Percentiles rank a stretch among this genome's conserved stretches.
Conservation (phyloP, 371 early-diverging fungal species). For the Apophysomyces elegans region DNA sequence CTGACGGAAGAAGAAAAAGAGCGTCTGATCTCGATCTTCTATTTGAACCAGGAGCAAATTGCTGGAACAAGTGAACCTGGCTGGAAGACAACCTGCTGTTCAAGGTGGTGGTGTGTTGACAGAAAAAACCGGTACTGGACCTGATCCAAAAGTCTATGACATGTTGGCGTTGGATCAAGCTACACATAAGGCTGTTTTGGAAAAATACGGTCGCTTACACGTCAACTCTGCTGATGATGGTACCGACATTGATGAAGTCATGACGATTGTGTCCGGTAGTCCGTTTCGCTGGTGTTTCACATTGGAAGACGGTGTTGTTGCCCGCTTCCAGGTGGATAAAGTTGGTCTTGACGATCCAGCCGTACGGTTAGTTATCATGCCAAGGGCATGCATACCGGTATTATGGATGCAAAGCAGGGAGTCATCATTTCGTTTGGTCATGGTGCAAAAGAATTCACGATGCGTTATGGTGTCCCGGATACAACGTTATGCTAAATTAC, state of each 20-base stretch:
- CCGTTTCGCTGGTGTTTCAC: not conserved
- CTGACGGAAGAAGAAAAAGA: not conserved
- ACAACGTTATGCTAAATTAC: not conserved
- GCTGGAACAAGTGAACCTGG: not conserved
- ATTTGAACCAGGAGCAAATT: not conserved
- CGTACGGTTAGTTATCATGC: not conserved
- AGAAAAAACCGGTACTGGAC: not conserved
- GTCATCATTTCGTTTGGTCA: not conserved
- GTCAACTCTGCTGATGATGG: not conserved
- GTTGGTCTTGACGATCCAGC: not conserved
- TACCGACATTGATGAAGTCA: not conserved
- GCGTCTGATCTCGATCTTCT: not conserved
- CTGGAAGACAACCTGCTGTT: slow-evolving; percentile 2
- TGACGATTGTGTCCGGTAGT: not conserved
- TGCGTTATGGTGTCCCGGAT: not conserved
- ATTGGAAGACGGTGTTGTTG: not conserved
- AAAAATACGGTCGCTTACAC: not conserved
- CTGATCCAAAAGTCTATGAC: not conserved
- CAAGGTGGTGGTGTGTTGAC: not conserved
- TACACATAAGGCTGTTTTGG: not conserved
- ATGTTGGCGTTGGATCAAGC: not conserved
- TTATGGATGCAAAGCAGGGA: not conserved
- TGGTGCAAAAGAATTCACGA: not conserved
- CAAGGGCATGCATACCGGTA: not conserved
- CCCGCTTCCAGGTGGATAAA: not conserved